A percentile compares a stretch with the other conserved stretches of the same genome.
Conservation (phyloP, 2,329 filamentous ascomycete species). For the Elsinoe ampelina region DNA sequence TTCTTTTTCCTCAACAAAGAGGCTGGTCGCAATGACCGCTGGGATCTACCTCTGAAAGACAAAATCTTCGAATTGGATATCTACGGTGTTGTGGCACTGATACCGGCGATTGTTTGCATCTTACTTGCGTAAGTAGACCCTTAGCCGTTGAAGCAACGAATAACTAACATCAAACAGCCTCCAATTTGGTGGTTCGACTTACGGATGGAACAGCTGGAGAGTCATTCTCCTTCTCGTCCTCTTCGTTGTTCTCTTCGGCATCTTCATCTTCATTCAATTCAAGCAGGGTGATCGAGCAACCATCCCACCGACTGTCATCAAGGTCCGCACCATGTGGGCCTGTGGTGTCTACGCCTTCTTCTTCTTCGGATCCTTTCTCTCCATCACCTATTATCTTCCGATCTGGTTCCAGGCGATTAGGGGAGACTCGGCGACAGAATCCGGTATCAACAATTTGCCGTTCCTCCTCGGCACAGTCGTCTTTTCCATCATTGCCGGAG, state of each 20-base stretch:
- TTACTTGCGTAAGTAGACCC: conserved; percentile 34
- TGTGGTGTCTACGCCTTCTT: conserved; percentile 22
- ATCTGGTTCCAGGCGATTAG: conserved; percentile 35
- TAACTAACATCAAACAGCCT: conserved; percentile 15
- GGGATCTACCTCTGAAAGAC: conserved; percentile 16
- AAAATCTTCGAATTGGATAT: conserved; percentile 39
- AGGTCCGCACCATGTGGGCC: conserved; percentile 26
- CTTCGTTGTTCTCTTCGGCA: conserved; percentile 20
- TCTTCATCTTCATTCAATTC: conserved; percentile 30
- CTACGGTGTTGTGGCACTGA: conserved; percentile 38
- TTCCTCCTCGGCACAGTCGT: conserved; percentile 23
- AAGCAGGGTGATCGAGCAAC: conserved; percentile 28
- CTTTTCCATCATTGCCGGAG: conserved; percentile 18
- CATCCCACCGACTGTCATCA: conserved; percentile 28
- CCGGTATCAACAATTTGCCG: conserved; percentile 32
- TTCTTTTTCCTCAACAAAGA: conserved; percentile 32
- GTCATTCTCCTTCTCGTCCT: conserved; percentile 28
- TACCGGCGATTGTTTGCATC: conserved; percentile 39
- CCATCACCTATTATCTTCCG: conserved; percentile 25
- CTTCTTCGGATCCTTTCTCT: conserved; percentile 20
- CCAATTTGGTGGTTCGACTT: conserved; percentile 27
- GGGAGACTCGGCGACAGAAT: conserved; percentile 27
- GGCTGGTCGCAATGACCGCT: conserved; percentile 27
- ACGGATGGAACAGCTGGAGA: conserved; percentile 25
- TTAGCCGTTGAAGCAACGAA: conserved; percentile 24